Evolutionary conservation across 2,329 filamentous ascomycete species (phyloP).

Genomic region (Colletotrichum viniferum): DNA sequence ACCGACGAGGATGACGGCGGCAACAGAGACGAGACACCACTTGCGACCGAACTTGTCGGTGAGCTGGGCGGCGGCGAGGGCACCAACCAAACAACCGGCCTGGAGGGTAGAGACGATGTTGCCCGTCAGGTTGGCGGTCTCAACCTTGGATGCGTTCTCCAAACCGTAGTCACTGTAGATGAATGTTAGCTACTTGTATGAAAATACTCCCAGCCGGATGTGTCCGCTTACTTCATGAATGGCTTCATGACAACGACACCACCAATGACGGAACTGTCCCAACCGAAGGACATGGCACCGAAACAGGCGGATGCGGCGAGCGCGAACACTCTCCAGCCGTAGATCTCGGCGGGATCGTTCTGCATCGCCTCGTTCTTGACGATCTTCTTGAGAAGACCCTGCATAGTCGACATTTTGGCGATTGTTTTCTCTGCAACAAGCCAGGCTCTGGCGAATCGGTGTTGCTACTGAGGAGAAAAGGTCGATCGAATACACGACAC

Average conservation of each 20-base stretch:
- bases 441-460: slow-evolving; percentile 18
- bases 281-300: slow-evolving; percentile 63
- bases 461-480: not conserved
- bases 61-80: slow-evolving; percentile 36
- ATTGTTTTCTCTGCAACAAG: slow-evolving; percentile 2
- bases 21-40: slow-evolving; percentile 55
- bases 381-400: slow-evolving; percentile 42
- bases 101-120: slow-evolving; percentile 31
- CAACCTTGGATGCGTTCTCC: not conserved
- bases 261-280: slow-evolving; percentile 68
- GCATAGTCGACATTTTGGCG: slow-evolving; percentile 16
- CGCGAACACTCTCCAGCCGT: slow-evolving; percentile 70
- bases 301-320: slow-evolving; percentile 63
- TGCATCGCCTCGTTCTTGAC: slow-evolving; percentile 65
- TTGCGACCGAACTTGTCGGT: slow-evolving; percentile 46
- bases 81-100: slow-evolving; percentile 33
- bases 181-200: slow-evolving; percentile 44
- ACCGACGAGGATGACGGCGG: slow-evolving; percentile 60
- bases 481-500: slow-evolving; percentile 5
- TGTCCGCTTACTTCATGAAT: slow-evolving; percentile 52
- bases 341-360: slow-evolving; percentile 69
- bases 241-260: slow-evolving; percentile 65
- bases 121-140: slow-evolving; percentile 24
- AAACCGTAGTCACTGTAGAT: slow-evolving; percentile 40
- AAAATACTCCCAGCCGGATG: not conserved